Evolutionary conservation across 495 filamentous ascomycete genomes (phyloP), one percentile per base, ranked within the genome.

Genomic region (Echria macrotheca): DNA sequence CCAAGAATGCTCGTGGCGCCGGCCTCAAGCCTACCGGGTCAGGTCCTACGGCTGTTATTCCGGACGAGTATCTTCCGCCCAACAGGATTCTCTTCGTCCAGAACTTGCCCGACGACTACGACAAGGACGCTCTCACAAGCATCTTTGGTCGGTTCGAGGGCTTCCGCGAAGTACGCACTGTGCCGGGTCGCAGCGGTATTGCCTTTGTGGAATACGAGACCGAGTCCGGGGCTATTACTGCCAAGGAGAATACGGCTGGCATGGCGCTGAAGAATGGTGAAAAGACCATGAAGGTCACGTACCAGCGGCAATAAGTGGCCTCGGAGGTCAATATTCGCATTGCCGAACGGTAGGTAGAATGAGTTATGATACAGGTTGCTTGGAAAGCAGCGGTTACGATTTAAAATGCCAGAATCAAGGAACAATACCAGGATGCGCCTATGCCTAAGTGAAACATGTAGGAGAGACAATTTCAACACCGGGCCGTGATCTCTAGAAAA

Each of bases 61-160:
- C 93, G 2, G 94, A 96, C 77, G 93, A 99, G 69, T 97, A 94
- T 63, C 80, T 97, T 0, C 93, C 90, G 2, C 91, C 94, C 37
- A 99, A 97, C 77, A 95, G 94, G 70, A 93, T 89, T 52, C 77
- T 99, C n/a, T 95, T 97, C 75, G 73, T 97, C 43, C 89, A 91
- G 68, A 89, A 96, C 57, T 61, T 99, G 38, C 91, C 94, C 12
- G 89, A 94, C 54, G 86, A 89, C 48, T 87, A 85, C 57, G 85
- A 84, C 67, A 80, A 85, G 62, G 90, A 93, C 43, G 78, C 71
- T 31, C 82, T 98, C 33, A 82, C 80, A 0, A 78, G 76, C 19
- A 80, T 96, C 47, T 99, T 96, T 72, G 81, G 81, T 31, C 82
- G 83, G 28, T 99, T 93, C 71, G 89, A 95, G 54, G 93, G 93